Evolutionary conservation across 2,329 filamentous ascomycete species (phyloP).

Genomic region (Penicillium sp.): DNA sequence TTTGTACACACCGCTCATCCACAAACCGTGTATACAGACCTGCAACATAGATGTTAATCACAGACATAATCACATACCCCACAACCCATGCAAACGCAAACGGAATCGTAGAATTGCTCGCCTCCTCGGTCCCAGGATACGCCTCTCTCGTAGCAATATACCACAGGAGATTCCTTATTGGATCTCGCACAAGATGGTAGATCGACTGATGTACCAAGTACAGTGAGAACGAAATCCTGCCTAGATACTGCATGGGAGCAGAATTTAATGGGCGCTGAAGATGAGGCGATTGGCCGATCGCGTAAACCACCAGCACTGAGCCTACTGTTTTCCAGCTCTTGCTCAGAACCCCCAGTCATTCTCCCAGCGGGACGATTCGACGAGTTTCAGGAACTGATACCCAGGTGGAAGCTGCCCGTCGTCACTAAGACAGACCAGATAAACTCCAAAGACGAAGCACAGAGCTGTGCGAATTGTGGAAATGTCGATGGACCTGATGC

Average conservation of each 20-base stretch:
- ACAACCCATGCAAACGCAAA: constrained; percentile 11
- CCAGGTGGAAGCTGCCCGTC: constrained; percentile 18
- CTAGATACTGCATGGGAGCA: constrained; percentile 24
- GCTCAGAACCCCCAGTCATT: constrained; percentile 15
- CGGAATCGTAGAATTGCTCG: constrained; percentile 2
- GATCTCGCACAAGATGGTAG: constrained; percentile 16
- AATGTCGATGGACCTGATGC: background rate
- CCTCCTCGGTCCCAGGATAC: constrained; percentile 3
- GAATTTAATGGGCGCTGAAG: constrained; percentile 20
- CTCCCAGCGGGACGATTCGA: constrained; percentile 19
- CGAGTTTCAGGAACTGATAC: constrained; percentile 14
- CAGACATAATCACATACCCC: constrained; percentile 2
- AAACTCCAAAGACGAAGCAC: constrained; percentile 14
- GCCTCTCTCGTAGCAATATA: constrained; percentile 5
- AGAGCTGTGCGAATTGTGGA: background rate
- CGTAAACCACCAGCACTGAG: constrained; percentile 16
- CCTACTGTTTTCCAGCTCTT: constrained; percentile 21
- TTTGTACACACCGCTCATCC: constrained; percentile 7
- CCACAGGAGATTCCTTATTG: constrained; percentile 15
- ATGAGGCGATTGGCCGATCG: constrained; percentile 14
- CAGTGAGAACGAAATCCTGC: constrained; percentile 30
- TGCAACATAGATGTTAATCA: constrained; percentile 1
- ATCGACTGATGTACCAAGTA: constrained; percentile 26
- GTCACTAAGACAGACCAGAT: constrained; percentile 20
- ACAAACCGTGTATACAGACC: constrained; percentile 4